Percentiles rank a stretch among this genome's conserved stretches.
These are phyloP conservation scores for Leishmania aethiopica DNA, from an alignment of 208 protist genomes.

Conservation along the genomic window DNA sequence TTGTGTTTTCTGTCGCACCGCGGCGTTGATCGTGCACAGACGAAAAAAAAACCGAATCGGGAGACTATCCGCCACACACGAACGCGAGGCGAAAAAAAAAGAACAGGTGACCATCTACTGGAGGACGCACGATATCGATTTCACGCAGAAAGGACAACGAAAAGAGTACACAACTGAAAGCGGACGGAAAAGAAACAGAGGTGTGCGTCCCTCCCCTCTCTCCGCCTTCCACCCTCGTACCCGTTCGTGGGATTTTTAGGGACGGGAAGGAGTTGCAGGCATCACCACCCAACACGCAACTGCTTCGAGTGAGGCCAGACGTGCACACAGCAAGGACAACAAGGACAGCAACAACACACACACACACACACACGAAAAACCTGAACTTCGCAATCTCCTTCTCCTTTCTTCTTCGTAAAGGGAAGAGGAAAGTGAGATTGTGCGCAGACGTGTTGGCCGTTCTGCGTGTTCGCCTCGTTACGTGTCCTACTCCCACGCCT, in stretches of 20 bases:
- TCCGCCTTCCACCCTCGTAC: background rate
- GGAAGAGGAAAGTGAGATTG: background rate
- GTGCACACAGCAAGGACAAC: background rate
- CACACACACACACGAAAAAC: background rate
- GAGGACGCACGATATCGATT: background rate
- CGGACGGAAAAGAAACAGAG: background rate
- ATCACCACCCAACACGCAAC: background rate
- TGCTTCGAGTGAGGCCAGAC: background rate
- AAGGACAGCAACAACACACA: background rate
- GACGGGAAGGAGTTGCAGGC: background rate
- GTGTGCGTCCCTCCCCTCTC: background rate
- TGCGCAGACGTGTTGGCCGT: background rate
- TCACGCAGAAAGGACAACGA: background rate
- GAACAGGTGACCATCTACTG: background rate
- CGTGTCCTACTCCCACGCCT: background rate
- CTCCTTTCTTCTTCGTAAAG: background rate
- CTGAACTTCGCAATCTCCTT: background rate
- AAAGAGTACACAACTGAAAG: background rate
- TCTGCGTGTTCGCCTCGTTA: background rate
- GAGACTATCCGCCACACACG: too few species aligned
- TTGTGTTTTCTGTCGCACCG: background rate
- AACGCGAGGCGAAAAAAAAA: background rate
- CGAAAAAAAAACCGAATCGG: background rate
- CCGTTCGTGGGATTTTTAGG: background rate
- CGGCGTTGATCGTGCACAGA: background rate